Conservation (phyloP, 2,329 filamentous ascomycete genomes). For the Fusarium sp. region DNA sequence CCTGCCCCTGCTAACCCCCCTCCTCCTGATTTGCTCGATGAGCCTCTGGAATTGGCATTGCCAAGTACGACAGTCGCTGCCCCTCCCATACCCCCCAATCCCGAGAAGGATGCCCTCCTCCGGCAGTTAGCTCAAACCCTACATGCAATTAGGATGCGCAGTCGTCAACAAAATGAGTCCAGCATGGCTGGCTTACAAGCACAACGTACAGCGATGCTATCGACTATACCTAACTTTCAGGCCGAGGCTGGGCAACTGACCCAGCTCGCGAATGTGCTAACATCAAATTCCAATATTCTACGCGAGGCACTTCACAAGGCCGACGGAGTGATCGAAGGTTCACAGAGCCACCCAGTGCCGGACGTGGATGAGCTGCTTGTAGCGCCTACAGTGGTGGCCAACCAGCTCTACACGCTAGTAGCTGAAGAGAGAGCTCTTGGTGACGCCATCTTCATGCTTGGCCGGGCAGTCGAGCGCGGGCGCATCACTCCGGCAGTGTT, state of each 20-base stretch:
- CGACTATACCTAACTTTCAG: conserved; percentile 77
- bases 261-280: conserved; percentile 76
- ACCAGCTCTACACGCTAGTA: conserved; percentile 89
- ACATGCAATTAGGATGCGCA: conserved; percentile 74
- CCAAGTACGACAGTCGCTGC: conserved; percentile 69
- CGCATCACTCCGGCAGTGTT: conserved; percentile 79
- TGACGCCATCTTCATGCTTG: conserved; percentile 87
- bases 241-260: conserved; percentile 79
- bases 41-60: conserved; percentile 65
- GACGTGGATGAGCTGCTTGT: conserved; percentile 91
- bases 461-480: conserved; percentile 79
- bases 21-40: conserved; percentile 67
- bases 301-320: conserved; percentile 82
- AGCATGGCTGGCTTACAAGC: conserved; percentile 81
- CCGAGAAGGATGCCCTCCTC: conserved; percentile 91
- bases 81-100: conserved; percentile 93
- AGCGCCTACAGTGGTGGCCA: conserved; percentile 92
- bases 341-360: conserved; percentile 76
- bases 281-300: conserved; percentile 82
- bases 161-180: conserved; percentile 77
- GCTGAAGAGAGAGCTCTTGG: conserved; percentile 89
- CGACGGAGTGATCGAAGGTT: conserved; percentile 80
- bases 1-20: conserved; percentile 43
- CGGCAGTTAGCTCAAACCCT: conserved; percentile 80
- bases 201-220: conserved; percentile 81